Conservation (phyloP, 768 basidiomycete species). For the Termitomyces titanicus region DNA sequence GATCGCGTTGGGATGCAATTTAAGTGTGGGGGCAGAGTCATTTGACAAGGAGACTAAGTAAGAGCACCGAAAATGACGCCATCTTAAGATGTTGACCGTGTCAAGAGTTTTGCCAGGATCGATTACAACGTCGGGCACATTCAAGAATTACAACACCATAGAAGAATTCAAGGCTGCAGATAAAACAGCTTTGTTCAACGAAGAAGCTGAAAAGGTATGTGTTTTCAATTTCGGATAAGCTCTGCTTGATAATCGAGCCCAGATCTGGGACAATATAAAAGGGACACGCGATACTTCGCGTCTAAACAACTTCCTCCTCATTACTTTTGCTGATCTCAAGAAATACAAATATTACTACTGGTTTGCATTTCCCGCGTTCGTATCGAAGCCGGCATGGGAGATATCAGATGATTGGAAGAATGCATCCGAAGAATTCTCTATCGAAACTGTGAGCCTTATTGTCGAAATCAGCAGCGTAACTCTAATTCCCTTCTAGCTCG, state of each 20-base stretch:
- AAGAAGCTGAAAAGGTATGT: slow-evolving; percentile 58
- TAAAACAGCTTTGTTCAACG: slow-evolving; percentile 84
- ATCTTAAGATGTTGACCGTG: neutral
- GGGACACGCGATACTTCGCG: slow-evolving; percentile 47
- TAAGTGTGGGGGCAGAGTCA: slow-evolving; percentile 62
- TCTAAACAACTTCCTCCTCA: slow-evolving; percentile 79
- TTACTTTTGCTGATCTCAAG: slow-evolving; percentile 96
- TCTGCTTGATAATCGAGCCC: neutral
- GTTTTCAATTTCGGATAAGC: neutral
- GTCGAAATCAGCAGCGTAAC: neutral
- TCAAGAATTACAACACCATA: slow-evolving; percentile 97
- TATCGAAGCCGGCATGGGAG: slow-evolving; percentile 88
- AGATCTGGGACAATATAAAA: slow-evolving; percentile 71
- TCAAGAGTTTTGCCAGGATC: slow-evolving; percentile 45
- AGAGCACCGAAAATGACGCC: slow-evolving; percentile 6
- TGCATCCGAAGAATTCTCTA: slow-evolving; percentile 42
- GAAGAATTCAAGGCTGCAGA: slow-evolving; percentile 91
- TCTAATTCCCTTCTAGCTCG: slow-evolving; percentile 35
- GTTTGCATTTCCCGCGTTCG: slow-evolving; percentile 95
- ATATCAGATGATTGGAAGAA: slow-evolving; percentile 54
- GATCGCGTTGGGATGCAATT: slow-evolving; percentile 66
- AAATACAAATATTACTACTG: slow-evolving; percentile 98
- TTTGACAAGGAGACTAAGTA: slow-evolving; percentile 51
- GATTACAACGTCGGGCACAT: slow-evolving; percentile 53
- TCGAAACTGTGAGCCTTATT: slow-evolving; percentile 33